Evolutionary conservation across 2,329 filamentous ascomycete genomes (phyloP).

Genomic region (Paecilomyces sp.): DNA sequence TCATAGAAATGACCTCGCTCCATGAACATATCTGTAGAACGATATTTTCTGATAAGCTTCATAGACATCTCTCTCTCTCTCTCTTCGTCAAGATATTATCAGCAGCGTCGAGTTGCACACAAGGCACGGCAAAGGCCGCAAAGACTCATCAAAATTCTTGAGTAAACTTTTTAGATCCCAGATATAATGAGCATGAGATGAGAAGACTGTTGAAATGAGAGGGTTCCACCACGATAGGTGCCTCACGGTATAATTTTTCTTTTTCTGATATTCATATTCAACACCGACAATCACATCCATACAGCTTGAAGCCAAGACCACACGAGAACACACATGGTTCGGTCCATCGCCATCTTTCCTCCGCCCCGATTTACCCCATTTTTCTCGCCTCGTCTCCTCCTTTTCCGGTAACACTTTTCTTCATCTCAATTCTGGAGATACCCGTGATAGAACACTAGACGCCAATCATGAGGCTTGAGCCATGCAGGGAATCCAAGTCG

Average conservation of each 20-base stretch:
- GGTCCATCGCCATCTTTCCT: slow-evolving; percentile 19
- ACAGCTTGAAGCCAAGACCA: slow-evolving; percentile 18
- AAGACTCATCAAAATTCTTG: not conserved
- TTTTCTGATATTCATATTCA: slow-evolving; percentile 16
- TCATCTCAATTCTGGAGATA: slow-evolving; percentile 27
- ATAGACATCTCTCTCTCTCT: not conserved
- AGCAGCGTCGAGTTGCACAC: not conserved
- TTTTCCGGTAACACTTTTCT: slow-evolving; percentile 25
- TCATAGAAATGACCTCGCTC: not conserved
- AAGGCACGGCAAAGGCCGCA: not conserved
- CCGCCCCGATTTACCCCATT: slow-evolving; percentile 23
- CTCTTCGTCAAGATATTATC: not conserved
- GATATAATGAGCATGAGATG: slow-evolving; percentile 11
- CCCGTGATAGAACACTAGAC: slow-evolving; percentile 32
- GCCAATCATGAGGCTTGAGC: slow-evolving; percentile 35
- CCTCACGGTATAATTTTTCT: slow-evolving; percentile 6
- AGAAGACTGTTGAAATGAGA: slow-evolving; percentile 14
- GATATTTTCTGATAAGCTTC: not conserved
- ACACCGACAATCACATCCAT: slow-evolving; percentile 18
- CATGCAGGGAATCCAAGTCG: slow-evolving; percentile 25
- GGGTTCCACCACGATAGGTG: slow-evolving; percentile 15
- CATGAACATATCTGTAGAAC: no score
- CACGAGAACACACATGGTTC: slow-evolving; percentile 19
- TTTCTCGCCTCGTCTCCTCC: slow-evolving; percentile 23
- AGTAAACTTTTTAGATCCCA: slow-evolving; percentile 11